Evolutionary conservation across 169 alveolate genomes (phyloP).

Genomic region (Plasmodium malariae): DNA sequence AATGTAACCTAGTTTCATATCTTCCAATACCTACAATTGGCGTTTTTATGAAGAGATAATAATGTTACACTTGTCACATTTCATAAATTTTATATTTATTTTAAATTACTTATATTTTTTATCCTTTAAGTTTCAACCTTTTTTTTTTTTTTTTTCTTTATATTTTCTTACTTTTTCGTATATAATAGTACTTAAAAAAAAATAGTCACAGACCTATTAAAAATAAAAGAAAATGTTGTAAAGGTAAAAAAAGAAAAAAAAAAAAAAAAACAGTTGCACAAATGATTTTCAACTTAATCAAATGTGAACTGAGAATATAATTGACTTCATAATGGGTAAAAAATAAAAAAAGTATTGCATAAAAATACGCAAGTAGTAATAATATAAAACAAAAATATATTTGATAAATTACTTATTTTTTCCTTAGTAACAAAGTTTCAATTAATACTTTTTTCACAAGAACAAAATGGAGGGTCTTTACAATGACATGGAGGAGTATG

Average conservation of each 20-base stretch:
- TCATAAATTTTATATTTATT: too few species aligned
- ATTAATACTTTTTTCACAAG: too few species aligned
- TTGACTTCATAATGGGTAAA: not conserved
- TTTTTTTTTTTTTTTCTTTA: too few species aligned
- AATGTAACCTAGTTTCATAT: too few species aligned
- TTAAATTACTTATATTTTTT: too few species aligned
- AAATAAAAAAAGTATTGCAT: not conserved
- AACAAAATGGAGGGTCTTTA: slow-evolving; percentile 65
- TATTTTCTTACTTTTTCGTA: not conserved
- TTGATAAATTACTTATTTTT: too few species aligned
- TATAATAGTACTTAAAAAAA: not conserved
- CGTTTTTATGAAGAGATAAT: too few species aligned
- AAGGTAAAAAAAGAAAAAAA: too few species aligned
- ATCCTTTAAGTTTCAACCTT: too few species aligned
- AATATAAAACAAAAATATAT: slow-evolving; percentile 11
- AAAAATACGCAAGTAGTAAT: not conserved
- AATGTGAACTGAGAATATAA: not conserved
- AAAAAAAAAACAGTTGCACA: not conserved
- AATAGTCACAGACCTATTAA: not conserved
- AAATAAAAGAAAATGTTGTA: not conserved
- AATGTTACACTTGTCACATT: too few species aligned
- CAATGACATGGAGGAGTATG: slow-evolving; percentile 77
- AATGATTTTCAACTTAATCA: not conserved
- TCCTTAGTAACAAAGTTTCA: too few species aligned
- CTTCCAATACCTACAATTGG: too few species aligned